Evolutionary conservation across 345 rosid genomes (phyloP).

Genomic region (Brassica carinata): DNA sequence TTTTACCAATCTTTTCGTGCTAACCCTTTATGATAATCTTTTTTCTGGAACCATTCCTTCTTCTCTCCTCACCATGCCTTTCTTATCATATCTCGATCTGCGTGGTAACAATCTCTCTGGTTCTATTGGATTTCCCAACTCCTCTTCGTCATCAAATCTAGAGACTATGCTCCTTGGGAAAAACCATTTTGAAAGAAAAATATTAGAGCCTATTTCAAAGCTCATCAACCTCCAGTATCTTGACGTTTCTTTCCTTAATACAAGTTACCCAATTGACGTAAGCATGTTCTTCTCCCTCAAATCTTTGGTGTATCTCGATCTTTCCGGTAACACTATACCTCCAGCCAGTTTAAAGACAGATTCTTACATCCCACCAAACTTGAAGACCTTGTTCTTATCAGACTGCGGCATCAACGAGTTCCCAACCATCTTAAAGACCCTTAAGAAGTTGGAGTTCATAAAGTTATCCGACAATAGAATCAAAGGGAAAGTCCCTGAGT

Average conservation of each 20-base stretch:
- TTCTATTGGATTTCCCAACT: not conserved
- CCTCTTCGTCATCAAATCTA: too few species aligned
- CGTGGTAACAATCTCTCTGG: not conserved
- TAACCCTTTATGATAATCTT: too few species aligned
- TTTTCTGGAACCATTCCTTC: too few species aligned
- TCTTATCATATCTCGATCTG: too few species aligned
- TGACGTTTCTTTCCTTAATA: not conserved
- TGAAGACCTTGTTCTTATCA: rapidly evolving
- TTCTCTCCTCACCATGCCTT: not conserved
- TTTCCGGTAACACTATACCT: not conserved
- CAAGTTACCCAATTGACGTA: too few species aligned
- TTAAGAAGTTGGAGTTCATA: not conserved
- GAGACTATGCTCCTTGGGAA: too few species aligned
- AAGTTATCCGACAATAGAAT: not conserved
- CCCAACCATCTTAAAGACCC: not conserved
- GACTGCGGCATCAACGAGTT: not conserved
- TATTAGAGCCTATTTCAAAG: not conserved
- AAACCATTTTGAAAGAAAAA: too few species aligned
- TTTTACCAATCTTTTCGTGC: too few species aligned
- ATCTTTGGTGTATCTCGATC: not conserved
- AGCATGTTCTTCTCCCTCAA: not conserved
- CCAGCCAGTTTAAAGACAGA: not conserved
- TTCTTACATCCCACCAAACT: not conserved
- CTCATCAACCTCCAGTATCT: too few species aligned
- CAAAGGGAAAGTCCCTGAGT: not conserved